phyloP scores from a whole-genome alignment of 2,329 filamentous ascomycete species.

The Metarhizium anisopliae region DNA sequence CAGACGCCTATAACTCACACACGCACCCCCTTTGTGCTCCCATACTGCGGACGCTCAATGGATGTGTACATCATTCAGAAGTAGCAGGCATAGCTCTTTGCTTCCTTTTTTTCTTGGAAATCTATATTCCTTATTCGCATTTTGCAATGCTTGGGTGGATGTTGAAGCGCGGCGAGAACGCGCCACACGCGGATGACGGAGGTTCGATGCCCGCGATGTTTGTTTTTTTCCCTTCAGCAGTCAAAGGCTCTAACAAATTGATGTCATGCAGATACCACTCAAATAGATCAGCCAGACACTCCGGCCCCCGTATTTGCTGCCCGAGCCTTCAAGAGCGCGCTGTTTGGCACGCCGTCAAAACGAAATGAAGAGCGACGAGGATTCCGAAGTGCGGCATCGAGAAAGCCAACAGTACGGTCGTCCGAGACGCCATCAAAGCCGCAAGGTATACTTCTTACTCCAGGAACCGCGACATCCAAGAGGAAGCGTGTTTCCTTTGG shows the following conservation, averaged over 20 bases:
- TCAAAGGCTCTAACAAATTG: neutral
- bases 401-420: constrained; percentile 13
- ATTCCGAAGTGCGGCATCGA: constrained; percentile 15
- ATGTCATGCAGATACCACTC: constrained; percentile 28
- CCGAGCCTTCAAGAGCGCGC: constrained; percentile 52
- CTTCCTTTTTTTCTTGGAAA: neutral
- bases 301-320: constrained; percentile 59
- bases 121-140: neutral
- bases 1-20: neutral
- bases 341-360: constrained; percentile 50
- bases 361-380: constrained; percentile 23
- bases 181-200: constrained; percentile 22
- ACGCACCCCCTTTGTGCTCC: neutral
- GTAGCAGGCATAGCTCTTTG: neutral
- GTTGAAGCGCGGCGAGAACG: constrained; percentile 36
- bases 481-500: constrained; percentile 60
- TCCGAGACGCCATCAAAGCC: constrained; percentile 40
- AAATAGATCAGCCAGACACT: constrained; percentile 52
- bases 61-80: neutral
- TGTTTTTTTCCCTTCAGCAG: neutral
- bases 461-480: constrained; percentile 50
- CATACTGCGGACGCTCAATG: neutral
- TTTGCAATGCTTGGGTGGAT: constrained; percentile 50
- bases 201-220: constrained; percentile 3
- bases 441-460: constrained; percentile 53